Conservation (phyloP, 129 eudicot species). For the Artemisia annua region DNA sequence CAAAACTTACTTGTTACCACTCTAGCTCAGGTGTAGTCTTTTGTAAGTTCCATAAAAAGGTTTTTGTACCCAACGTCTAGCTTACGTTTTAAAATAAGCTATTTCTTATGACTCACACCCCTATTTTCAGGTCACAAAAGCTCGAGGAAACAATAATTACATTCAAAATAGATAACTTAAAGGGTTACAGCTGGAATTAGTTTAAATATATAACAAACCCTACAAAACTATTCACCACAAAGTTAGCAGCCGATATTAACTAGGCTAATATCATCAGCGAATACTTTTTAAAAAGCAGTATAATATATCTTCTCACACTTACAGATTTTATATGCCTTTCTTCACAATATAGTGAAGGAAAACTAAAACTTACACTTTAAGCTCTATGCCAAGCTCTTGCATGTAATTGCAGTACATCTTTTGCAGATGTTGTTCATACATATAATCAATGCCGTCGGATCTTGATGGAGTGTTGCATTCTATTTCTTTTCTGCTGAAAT, state of each 20-base stretch:
- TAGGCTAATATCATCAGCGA: too few species aligned
- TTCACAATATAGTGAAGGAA: conserved; percentile 2
- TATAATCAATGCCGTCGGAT: conserved; percentile 57
- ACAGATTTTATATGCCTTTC: conserved; percentile 17
- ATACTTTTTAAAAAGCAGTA: too few species aligned
- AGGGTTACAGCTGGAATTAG: neutral
- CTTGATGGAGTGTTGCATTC: conserved; percentile 70
- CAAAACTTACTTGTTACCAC: neutral
- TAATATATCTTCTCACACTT: conserved; percentile 9
- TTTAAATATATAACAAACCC: too few species aligned
- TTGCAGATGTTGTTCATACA: conserved; percentile 50
- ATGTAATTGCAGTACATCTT: conserved; percentile 59
- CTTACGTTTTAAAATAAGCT: neutral
- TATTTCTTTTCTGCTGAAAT: conserved; percentile 62
- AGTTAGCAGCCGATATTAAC: too few species aligned
- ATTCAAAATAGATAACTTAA: neutral
- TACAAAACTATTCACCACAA: too few species aligned
- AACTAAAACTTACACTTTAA: conserved; percentile 65
- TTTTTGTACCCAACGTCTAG: neutral
- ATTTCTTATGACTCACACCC: conserved; percentile 12
- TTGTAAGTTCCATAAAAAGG: conserved; percentile 16
- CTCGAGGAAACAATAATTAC: conserved; percentile 16
- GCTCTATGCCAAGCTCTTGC: conserved; percentile 79
- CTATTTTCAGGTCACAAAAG: neutral
- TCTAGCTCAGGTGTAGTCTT: neutral